Base-by-base conservation (phyloP, 768 basidiomycete genomes). In the Tremella fuciformis region DNA sequence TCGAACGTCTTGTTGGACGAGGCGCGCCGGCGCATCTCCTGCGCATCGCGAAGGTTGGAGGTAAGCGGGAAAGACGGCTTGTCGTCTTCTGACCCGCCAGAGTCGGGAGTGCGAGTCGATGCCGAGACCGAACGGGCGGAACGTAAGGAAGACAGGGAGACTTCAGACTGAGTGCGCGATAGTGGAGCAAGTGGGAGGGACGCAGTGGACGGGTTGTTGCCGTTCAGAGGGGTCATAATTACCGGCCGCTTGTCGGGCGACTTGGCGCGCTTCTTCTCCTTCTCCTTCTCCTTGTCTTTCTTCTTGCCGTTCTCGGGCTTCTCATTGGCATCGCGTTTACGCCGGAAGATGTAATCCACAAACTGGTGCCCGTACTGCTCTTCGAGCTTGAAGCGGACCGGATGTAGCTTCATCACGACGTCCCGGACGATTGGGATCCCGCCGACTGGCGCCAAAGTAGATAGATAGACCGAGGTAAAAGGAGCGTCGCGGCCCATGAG, bases 391-490 rank as follows among this genome's bases (percentile, higher is more conserved):
- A 96, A 81, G 26, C 87, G 84, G 65, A 97, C 82, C 0, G 92
- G 93, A 74, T 93, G 91, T 41, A 96, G 80, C 24, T 84, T 83
- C 37, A 94, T 78, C 62, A 88, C 84, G 65, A 96, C 89, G 25
- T 82, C 80, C 73, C 91, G 86, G 74, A 91, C 87, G 62, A 96
- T 89, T 1, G 86, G 84, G 64, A 98, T 96, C 13, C 93, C 93
- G 18, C 91, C 93, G 21, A 97, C 91, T 15, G 91, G 89, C 1
- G 91, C 84, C n/a, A 91, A 79, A 22, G 88, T 83, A 2, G 82
- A 84, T 92, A 91, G 94, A 55, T 85, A 83, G 1, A 86, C 86
- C 1, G 85, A 79, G 18, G 86, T 80, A 75, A 94, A 92, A 21
- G 90, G 76, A 15, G 86, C 84, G 50, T 50, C 42, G 22, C 42